Base-by-base conservation (phyloP, 108 stramenopile species). In the Mediolabrus comicus region DNA sequence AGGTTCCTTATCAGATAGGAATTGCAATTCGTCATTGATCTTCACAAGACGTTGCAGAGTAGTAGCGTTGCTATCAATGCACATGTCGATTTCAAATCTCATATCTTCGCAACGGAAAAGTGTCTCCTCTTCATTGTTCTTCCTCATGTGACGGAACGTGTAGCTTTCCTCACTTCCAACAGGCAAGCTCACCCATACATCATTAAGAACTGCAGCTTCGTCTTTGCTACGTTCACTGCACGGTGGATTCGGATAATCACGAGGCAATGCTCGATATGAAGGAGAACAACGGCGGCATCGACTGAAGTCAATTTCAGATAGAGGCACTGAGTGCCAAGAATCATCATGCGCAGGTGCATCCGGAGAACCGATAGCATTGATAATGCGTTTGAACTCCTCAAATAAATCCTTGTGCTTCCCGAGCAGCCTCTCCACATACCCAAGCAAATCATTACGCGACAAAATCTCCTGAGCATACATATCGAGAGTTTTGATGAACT, bases 21-120 rank as follows among this genome's bases (percentile, higher is more conserved):
- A 69, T 30, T 83, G 69, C 68, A 99, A 93, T 65, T 98, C 98
- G 67, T 97, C 88, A 6, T 88, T 96, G 65, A 99, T 86, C n/a
- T 97, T 97, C 30, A 95, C 92, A 27, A 99, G 77, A 6, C 92
- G 82, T 8, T 80, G 85, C 66, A 98, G 83, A 19, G 97, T 90
- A 34, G 87, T 62, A 13, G 89, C 72, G 74, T 96, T 98, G 16
- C 92, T 88, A 68, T 99, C 99, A 65, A 99, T 97, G 41, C 93
- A 90, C 97, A 99, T 98, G 83, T 99, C 99, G 46, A 99, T 96
- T 83, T 99, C 99, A 83, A 97, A 99, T n/a, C 98, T 83, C 81
- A 98, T 98, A 77, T 99, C 99, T 75, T 99, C 99, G 57, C 84
- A 86, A 34, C 95, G 85, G 78, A 99, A 99, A 5, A 99, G 84